phyloP scores from a whole-genome alignment of 73 alveolate species.

The Paramecium octaurelia region DNA sequence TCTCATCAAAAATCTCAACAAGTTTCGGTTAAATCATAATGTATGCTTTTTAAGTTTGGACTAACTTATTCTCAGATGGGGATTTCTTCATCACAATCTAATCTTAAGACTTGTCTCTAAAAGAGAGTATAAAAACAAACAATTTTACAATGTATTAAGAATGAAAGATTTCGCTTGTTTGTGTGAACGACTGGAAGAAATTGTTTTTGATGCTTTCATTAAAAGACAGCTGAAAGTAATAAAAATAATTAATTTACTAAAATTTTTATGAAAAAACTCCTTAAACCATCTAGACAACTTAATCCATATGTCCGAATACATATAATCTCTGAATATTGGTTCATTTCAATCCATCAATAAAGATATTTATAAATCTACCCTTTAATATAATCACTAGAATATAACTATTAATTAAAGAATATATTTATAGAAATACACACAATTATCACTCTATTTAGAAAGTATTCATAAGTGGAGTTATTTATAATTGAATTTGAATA shows the following conservation, averaged over 20 bases:
- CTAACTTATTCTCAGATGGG: conserved; percentile 8
- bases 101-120: neutral
- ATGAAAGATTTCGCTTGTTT: neutral
- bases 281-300: neutral
- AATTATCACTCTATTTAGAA: neutral
- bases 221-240: neutral
- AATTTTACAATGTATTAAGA: neutral
- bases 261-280: neutral
- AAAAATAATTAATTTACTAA: neutral
- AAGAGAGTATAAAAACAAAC: neutral
- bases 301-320: neutral
- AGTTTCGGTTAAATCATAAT: conserved; percentile 28
- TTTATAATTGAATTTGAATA: neutral
- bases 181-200: neutral
- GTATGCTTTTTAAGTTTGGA: neutral
- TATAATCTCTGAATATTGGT: neutral
- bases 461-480: neutral
- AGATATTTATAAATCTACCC: too few species aligned
- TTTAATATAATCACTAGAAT: neutral
- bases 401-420: too few species aligned
- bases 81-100: neutral
- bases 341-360: neutral
- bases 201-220: neutral
- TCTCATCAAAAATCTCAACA: neutral
- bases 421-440: neutral